Evolutionary conservation across 352 stramenopile genomes (phyloP), one percentile per base, ranked within the genome.

Genomic region (Pythium guiyangense): DNA sequence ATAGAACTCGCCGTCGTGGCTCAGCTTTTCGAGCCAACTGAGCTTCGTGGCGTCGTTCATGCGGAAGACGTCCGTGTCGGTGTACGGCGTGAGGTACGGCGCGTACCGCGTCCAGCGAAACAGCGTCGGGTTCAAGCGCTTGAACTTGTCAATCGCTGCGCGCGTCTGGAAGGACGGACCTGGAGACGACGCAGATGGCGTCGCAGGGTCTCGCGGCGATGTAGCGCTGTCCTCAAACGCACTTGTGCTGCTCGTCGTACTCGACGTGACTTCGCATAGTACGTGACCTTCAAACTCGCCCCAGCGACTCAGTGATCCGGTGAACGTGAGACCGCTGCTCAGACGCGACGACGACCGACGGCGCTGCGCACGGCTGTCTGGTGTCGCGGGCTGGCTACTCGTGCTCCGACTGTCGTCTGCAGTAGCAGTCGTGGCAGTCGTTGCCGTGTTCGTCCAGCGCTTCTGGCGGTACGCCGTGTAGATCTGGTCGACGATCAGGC

Each of bases 1-100:
- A 49, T 84, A 92, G 53, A 90, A 89, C 49, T 92, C 82, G 51
- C 79, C 79, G 42, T 89, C 80, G 26, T 82, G 67, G 9, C 67
- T 79, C 6, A 92, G 58, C 57, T 73, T 78, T 18, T 69, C 63
- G 3, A 88, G 49, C 77, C 76, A 86, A 26, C 60, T 71, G 5
- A 67, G 60, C n/a, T 66, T 63, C 25, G 59, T 64, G 22, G 67
- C 49, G 29, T 79, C 74, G 27, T 74, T 66, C 44, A 79, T 73
- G 14, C 63, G 69, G 57, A 88, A 84, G n/a, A 88, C 73, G 25
- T 88, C 75, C 6, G 52, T 67, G 55, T 90, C 78, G 0, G 73
- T 53, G 31, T 80, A 84, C 9, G 73, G 66, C 0, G 63, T 64
- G 14, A 88, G 49, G 51, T 88, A 90, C 5, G 80, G 80, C 3